phyloP scores from a whole-genome alignment of 1,284 basidiomycete species.

The Baeospora myosura region DNA sequence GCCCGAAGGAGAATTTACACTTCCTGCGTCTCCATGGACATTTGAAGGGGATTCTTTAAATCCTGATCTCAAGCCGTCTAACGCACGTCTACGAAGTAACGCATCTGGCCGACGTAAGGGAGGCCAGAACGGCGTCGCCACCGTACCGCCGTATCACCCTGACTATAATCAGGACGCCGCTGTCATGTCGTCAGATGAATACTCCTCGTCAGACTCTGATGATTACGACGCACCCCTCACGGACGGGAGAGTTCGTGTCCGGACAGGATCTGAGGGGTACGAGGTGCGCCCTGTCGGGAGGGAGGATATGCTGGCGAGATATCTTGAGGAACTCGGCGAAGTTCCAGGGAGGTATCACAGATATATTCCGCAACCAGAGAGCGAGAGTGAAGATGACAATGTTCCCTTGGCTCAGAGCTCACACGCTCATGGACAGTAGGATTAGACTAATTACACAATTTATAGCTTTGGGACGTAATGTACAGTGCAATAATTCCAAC shows the following conservation, averaged over 20 bases:
- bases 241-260: slow-evolving; percentile 10
- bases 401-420: slow-evolving; percentile 3
- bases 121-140: slow-evolving; percentile 27
- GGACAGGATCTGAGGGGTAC: slow-evolving; percentile 17
- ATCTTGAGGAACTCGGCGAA: slow-evolving; percentile 13
- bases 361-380: slow-evolving; percentile 13
- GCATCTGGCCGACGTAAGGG: slow-evolving; percentile 12
- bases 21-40: slow-evolving; percentile 72
- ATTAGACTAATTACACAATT: too few relatives aligned
- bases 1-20: slow-evolving; percentile 34
- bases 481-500: too few relatives aligned
- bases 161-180: slow-evolving; percentile 44
- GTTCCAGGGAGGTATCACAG: slow-evolving; percentile 13
- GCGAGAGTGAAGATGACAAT: slow-evolving; percentile 9
- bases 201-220: slow-evolving; percentile 26
- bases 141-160: slow-evolving; percentile 68
- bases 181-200: slow-evolving; percentile 18
- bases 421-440: too few relatives aligned
- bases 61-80: slow-evolving; percentile 63
- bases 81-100: slow-evolving; percentile 27
- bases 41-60: slow-evolving; percentile 74
- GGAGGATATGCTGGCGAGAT: slow-evolving; percentile 14
- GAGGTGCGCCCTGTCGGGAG: slow-evolving; percentile 12
- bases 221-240: slow-evolving; percentile 31
- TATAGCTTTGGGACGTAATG: too few relatives aligned